Evolutionary conservation across 805 yeast species (phyloP).

Genomic region (Ogataea philodendri): DNA sequence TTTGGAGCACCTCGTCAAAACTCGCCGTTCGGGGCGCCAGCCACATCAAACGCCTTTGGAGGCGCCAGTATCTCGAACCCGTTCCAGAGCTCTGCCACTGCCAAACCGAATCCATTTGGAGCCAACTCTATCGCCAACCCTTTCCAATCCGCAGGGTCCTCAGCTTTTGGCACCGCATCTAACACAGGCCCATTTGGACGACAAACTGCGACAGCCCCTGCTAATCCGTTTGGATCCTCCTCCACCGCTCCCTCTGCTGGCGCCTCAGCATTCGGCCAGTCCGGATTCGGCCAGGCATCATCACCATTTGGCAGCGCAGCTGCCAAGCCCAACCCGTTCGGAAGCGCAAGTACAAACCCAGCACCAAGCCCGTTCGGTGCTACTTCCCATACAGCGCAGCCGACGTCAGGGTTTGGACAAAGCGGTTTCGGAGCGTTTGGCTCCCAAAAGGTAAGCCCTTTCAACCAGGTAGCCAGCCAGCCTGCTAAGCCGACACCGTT

Average conservation of each 20-base stretch:
- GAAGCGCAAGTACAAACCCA: neutral
- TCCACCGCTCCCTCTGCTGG: conserved; percentile 6
- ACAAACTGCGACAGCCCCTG: conserved; percentile 6
- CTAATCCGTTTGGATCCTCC: conserved; percentile 15
- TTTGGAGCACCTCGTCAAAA: conserved; percentile 3
- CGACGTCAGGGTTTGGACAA: conserved; percentile 1
- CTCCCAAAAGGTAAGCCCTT: conserved; percentile 9
- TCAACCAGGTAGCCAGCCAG: conserved; percentile 3
- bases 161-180: conserved; percentile 6
- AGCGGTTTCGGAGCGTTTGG: conserved; percentile 16
- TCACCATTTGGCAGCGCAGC: neutral
- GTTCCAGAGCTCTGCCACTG: too few relatives aligned
- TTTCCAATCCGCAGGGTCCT: conserved; percentile 14
- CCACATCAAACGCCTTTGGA: conserved; percentile 3
- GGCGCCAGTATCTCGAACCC: too few relatives aligned
- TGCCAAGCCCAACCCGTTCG: neutral
- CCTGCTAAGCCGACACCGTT: conserved; percentile 1
- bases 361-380: conserved; percentile 4
- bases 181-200: too few relatives aligned
- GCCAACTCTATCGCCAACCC: conserved; percentile 7
- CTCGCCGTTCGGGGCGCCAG: neutral
- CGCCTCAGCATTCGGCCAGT: conserved; percentile 2
- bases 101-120: conserved; percentile 7
- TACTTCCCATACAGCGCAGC: neutral
- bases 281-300: conserved; percentile 3